These are phyloP conservation scores for Fusarium nygamai DNA, from an alignment of 2,329 filamentous ascomycete genomes.

Conservation along the genomic window DNA sequence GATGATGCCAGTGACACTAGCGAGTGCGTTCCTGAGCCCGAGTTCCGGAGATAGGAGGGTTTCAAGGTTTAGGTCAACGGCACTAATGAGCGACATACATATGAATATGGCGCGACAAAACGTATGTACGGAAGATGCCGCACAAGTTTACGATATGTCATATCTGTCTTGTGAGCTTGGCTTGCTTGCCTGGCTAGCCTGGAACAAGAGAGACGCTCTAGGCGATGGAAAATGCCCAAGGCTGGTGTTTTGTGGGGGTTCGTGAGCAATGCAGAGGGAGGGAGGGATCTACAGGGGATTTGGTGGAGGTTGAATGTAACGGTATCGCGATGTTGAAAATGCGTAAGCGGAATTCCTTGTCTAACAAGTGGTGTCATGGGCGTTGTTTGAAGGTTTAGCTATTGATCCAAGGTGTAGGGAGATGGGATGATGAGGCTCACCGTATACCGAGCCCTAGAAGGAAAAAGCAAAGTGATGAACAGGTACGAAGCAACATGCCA, in stretches of 20 bases:
- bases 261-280: neutral
- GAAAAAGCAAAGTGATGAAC: constrained; percentile 1
- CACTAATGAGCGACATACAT: neutral
- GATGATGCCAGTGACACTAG: neutral
- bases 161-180: neutral
- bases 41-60: neutral
- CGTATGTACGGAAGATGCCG: neutral
- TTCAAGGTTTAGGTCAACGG: neutral
- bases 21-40: neutral
- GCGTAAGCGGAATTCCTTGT: neutral
- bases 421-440: neutral
- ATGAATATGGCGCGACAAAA: neutral
- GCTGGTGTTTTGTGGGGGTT: neutral
- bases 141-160: neutral
- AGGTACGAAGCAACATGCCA: neutral
- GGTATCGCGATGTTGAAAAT: constrained; percentile 6
- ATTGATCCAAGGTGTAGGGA: neutral
- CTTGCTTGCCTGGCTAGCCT: neutral
- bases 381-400: neutral
- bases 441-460: neutral
- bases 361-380: constrained; percentile 17
- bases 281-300: constrained; percentile 1
- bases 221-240: constrained; percentile 14
- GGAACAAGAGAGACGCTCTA: constrained; percentile 11
- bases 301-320: constrained; percentile 11